Base-by-base conservation (phyloP, 2,329 filamentous ascomycete genomes). In the Celoporthe dispersa region DNA sequence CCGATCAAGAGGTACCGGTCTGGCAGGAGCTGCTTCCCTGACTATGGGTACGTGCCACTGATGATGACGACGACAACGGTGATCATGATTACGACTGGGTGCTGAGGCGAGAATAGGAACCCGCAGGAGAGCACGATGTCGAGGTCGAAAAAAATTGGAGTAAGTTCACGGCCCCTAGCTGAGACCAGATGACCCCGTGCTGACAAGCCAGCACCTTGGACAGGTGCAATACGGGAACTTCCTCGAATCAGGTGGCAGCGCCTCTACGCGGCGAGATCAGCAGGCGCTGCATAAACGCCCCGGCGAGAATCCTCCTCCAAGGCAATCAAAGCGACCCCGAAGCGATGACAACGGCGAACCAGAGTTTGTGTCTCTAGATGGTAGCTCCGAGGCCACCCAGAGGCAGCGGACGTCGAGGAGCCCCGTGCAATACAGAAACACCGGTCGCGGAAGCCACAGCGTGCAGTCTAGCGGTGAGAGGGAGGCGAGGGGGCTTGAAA, bases 1-100 rank as follows among this genome's bases (percentile, higher is more conserved):
- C 68, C 71, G 9, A 53, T 67, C 44, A 39, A 57, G 57, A 69
- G 72, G n/a, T 82, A 82, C 71, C 70, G 75, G 67, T 82, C 80
- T 69, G 72, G 78, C 70, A 77, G 77, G 72, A 76, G 78, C 74
- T 81, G 79, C 70, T 80, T 81, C 73, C 81, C 81, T 65, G 81
- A 82, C 75, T 83, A 82, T 82, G 80, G 79, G 81, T 82, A 79
- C 53, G 75, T 67, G 33, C 31, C 39, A 53, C 12, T 22, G 37
- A 19, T 35, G 19, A 70, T 70, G 69, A 72, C 64, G 62, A 37
- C 4, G 35, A 2, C 14, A 16, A 3, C 16, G 12, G 60, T n/a
- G n/a, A n/a, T n/a, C n/a, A n/a, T n/a, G n/a, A n/a, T n/a, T n/a
- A n/a, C n/a, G n/a, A 16, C n/a, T 16, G 64, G 62, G 33, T 6